These are phyloP conservation scores for Logfia minima DNA, from an alignment of 129 eudicot species.

Conservation along the genomic window DNA sequence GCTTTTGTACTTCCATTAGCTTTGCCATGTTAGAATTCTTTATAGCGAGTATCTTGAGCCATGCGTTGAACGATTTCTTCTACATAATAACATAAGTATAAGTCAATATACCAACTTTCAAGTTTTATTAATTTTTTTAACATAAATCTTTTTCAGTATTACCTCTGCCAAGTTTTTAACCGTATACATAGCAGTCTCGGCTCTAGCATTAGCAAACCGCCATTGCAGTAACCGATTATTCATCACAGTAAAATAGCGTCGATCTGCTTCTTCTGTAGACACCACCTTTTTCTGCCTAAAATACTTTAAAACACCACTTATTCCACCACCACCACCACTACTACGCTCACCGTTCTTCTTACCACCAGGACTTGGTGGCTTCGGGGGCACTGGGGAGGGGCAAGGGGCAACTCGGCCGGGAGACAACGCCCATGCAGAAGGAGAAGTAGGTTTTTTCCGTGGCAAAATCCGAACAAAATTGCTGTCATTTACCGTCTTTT, in stretches of 20 bases:
- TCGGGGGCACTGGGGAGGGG: constrained; percentile 38
- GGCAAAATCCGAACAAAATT: constrained; percentile 29
- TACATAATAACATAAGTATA: constrained; percentile 17
- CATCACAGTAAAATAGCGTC: constrained; percentile 35
- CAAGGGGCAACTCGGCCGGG: constrained; percentile 45
- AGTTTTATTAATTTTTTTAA: neutral
- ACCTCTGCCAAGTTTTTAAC: constrained; percentile 59
- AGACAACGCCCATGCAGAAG: constrained; percentile 81
- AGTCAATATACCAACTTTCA: neutral
- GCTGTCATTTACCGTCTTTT: neutral
- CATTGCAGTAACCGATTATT: constrained; percentile 70
- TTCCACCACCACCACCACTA: constrained; percentile 35
- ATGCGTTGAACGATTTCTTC: constrained; percentile 61
- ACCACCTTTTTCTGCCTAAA: constrained; percentile 58
- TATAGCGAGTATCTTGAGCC: constrained; percentile 49
- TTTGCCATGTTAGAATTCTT: constrained; percentile 52
- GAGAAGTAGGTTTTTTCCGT: constrained; percentile 49
- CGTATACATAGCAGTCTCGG: constrained; percentile 41
- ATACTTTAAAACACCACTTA: constrained; percentile 66
- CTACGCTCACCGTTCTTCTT: constrained; percentile 12
- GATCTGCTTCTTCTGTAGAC: constrained; percentile 42
- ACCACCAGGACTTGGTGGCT: constrained; percentile 40
- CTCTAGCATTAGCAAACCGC: constrained; percentile 85
- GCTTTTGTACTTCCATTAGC: constrained; percentile 46
- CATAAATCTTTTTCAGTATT: neutral